phyloP scores from a whole-genome alignment of 1,284 basidiomycete species.

The Austropuccinia psidii region DNA sequence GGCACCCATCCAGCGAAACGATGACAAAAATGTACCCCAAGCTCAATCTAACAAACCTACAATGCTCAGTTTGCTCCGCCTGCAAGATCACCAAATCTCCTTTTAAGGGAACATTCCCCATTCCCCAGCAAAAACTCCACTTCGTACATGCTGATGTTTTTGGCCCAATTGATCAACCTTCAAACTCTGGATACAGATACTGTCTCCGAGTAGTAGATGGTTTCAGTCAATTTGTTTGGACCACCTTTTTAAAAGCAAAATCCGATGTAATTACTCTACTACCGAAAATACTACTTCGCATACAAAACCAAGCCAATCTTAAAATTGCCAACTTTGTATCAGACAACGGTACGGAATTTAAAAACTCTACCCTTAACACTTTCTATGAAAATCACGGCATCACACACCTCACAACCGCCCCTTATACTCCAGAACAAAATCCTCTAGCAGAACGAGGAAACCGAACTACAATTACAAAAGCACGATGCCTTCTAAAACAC shows the following conservation, averaged over 20 bases:
- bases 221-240: conserved; percentile 17
- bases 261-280: neutral
- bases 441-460: conserved; percentile 44
- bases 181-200: neutral
- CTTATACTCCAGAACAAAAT: conserved; percentile 42
- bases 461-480: conserved; percentile 44
- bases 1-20: neutral
- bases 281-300: neutral
- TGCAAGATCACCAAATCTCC: neutral
- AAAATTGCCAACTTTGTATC: neutral
- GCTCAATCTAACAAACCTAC: neutral
- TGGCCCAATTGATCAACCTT: neutral
- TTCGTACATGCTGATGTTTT: neutral
- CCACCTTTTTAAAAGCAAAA: neutral
- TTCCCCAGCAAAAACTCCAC: neutral
- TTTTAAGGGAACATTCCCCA: neutral
- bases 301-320: neutral
- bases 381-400: neutral
- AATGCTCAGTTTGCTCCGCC: neutral
- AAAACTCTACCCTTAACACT: neutral
- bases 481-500: conserved; percentile 43
- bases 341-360: neutral
- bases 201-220: conserved; percentile 3
- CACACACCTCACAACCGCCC: conserved; percentile 5
- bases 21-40: neutral